Evolutionary conservation across 2,329 filamentous ascomycete species (phyloP).

Genomic region (Stachybotrys echinatus): DNA sequence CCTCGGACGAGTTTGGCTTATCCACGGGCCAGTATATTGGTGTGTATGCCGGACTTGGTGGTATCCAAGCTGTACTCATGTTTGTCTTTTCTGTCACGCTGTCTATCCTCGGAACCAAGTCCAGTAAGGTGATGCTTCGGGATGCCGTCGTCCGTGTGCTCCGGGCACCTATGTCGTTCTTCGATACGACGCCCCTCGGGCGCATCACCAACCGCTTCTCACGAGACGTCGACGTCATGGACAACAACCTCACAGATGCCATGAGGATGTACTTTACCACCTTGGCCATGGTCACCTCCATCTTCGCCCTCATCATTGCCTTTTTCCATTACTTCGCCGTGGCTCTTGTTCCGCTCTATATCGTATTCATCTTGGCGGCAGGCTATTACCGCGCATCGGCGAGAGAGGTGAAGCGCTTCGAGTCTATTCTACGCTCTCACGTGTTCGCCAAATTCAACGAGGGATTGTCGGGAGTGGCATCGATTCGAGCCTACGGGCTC

Average conservation of each 20-base stretch:
- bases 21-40: constrained; percentile 67
- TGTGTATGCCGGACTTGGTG: constrained; percentile 66
- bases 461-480: constrained; percentile 75
- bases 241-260: constrained; percentile 82
- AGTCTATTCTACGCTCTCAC: constrained; percentile 77
- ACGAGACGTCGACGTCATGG: constrained; percentile 93
- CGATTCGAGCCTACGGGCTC: constrained; percentile 85
- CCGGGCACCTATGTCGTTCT: constrained; percentile 80
- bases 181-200: constrained; percentile 92
- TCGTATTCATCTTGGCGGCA: constrained; percentile 76
- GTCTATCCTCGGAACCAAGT: constrained; percentile 72
- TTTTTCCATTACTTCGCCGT: constrained; percentile 85
- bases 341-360: constrained; percentile 57
- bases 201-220: constrained; percentile 96
- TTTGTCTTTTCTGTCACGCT: constrained; percentile 77
- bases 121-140: constrained; percentile 77
- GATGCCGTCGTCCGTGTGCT: constrained; percentile 72
- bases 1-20: constrained; percentile 67
- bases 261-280: constrained; percentile 92
- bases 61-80: constrained; percentile 65
- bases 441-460: constrained; percentile 93
- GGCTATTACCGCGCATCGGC: constrained; percentile 88
- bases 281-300: constrained; percentile 71
- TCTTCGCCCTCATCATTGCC: constrained; percentile 88
- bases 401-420: constrained; percentile 90